These are phyloP conservation scores for Aspergillus felis DNA, from an alignment of 2,329 filamentous ascomycete species.

Conservation along the genomic window DNA sequence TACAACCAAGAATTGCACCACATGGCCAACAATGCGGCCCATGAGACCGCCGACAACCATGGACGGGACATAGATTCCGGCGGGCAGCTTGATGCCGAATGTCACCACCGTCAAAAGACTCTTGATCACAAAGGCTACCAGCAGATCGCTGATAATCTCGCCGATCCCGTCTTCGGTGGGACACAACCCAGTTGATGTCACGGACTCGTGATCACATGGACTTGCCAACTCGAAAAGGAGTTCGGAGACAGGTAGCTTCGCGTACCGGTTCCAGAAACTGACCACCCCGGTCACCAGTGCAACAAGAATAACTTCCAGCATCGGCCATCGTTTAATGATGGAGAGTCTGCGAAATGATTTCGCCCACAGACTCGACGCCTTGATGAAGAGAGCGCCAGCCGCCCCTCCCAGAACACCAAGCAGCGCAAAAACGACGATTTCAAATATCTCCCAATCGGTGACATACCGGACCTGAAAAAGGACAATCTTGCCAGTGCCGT, in stretches of 20 bases:
- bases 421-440: slow-evolving; percentile 79
- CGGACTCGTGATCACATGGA: slow-evolving; percentile 68
- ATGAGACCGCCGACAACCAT: slow-evolving; percentile 97
- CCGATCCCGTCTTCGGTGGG: slow-evolving; percentile 75
- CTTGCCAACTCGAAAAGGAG: slow-evolving; percentile 85
- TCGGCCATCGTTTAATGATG: slow-evolving; percentile 74
- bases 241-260: slow-evolving; percentile 84
- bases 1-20: slow-evolving; percentile 76
- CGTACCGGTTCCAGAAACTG: slow-evolving; percentile 91
- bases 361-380: slow-evolving; percentile 87
- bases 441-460: slow-evolving; percentile 90
- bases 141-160: slow-evolving; percentile 65
- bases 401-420: slow-evolving; percentile 82
- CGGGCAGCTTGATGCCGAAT: slow-evolving; percentile 93
- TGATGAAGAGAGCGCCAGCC: slow-evolving; percentile 89
- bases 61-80: slow-evolving; percentile 95
- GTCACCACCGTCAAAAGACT: slow-evolving; percentile 83
- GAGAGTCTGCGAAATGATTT: slow-evolving; percentile 77
- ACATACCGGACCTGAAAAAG: slow-evolving; percentile 91
- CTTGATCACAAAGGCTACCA: slow-evolving; percentile 83
- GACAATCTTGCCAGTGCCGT: slow-evolving; percentile 94
- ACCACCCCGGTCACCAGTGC: slow-evolving; percentile 77
- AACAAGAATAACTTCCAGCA: slow-evolving; percentile 85
- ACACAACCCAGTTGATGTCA: slow-evolving; percentile 71
- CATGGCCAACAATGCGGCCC: slow-evolving; percentile 81